phyloP scores from a whole-genome alignment of 169 alveolate species.

The Eimeria necatrix region DNA sequence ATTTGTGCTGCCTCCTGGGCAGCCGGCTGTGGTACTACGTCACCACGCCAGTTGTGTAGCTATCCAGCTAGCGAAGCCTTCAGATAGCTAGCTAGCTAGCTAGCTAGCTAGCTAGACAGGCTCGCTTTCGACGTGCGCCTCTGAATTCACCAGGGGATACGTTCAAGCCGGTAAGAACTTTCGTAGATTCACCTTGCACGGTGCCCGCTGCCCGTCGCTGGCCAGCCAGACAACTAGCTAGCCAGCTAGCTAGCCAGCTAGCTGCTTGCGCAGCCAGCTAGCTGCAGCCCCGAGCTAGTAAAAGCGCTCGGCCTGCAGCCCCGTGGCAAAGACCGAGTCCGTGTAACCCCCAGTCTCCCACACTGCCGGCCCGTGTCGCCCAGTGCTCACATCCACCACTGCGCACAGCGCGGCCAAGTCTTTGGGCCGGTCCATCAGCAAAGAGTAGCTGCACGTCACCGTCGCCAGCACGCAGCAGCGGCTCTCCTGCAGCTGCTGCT shows the following conservation, averaged over 20 bases:
- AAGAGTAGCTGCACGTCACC: conserved; percentile 52
- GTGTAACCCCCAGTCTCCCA: conserved; percentile 64
- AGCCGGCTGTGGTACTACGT: background rate
- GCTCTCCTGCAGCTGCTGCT: conserved; percentile 68
- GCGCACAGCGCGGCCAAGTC: conserved; percentile 77
- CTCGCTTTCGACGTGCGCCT: too few species aligned
- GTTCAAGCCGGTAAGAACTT: too few species aligned
- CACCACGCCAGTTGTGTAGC: background rate
- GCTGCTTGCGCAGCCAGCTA: background rate
- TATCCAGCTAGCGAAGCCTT: background rate
- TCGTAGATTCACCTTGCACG: too few species aligned
- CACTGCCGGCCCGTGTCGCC: conserved; percentile 80
- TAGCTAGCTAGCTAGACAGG: background rate
- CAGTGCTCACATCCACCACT: conserved; percentile 65
- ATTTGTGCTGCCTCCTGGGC: background rate
- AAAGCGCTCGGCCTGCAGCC: conserved; percentile 18
- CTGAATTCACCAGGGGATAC: too few species aligned
- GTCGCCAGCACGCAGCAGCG: conserved; percentile 78
- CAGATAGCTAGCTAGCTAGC: background rate
- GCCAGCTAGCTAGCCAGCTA: background rate
- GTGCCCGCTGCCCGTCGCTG: background rate
- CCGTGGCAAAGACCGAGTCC: conserved; percentile 59
- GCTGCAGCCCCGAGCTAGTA: background rate
- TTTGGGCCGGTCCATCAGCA: conserved; percentile 11
- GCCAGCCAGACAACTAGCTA: background rate